Evolutionary conservation across 202 grass and related monocot species (phyloP), one percentile per base, ranked within the genome.

Genomic region (Schoenoplectus tabernaemontani): DNA sequence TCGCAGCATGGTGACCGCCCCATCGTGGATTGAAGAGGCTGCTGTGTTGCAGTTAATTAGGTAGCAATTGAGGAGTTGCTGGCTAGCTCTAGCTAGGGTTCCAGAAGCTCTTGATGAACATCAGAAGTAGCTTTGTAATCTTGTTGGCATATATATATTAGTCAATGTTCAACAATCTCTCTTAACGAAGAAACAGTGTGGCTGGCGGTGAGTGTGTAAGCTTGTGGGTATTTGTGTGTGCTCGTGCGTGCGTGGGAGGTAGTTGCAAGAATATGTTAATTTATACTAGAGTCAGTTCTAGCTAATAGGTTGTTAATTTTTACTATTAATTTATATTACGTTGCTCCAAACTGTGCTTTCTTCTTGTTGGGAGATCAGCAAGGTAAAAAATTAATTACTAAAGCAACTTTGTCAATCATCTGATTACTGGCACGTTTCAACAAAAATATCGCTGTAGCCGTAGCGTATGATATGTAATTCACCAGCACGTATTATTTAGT

Each of bases 1-100:
- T 92, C 89, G 57, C 89, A 96, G 79, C 89, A 88, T 64, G 92
- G 86, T 42, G 87, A 86, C 84, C 85, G 84, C 51, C 89, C 92
- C 92, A 92, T 91, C 58, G 17, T 6, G 2, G 34, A 41, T 66
- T 66, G 7, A 66, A 66, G 7, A 17, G 13, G 32, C 34, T 5
- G 16, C 8, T 39, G 2, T 66, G 63, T 7, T 2, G 26, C 60
- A 64, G 13, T 59, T 63, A 19, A 65, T 4, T 34, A 12, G 39
- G 62, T 39, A 38, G 62, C 5, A 36, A 65, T 65, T 66, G 62
- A 38, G 62, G 63, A 66, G 63, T 10, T 38, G 63, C 0, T 19
- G 9, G 16, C 32, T 66, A n/a, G n/a, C n/a, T n/a, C n/a, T n/a
- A n/a, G n/a, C 7, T 66, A 19, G 17, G 16, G 33, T 66, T 41